Conservation (phyloP, 1,284 basidiomycete genomes). For the Austroboletus olivaceoglutinosus region DNA sequence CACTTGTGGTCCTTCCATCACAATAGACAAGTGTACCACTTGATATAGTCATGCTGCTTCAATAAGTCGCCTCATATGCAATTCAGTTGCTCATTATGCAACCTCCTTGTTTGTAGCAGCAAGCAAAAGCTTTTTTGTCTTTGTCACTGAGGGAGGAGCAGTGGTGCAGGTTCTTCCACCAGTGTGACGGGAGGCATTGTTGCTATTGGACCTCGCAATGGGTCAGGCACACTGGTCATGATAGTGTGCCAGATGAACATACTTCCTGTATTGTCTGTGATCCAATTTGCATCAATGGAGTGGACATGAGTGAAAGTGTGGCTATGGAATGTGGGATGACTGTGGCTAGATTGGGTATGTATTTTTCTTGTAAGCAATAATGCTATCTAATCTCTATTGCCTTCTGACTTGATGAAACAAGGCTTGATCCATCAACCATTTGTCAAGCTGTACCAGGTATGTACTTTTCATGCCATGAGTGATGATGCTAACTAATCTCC, state of each 20-base stretch:
- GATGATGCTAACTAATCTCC: no score
- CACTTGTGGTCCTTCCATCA: constrained; percentile 95
- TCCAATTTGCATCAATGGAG: constrained; percentile 34
- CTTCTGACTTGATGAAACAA: no score
- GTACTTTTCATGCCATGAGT: no score
- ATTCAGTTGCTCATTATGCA: constrained; percentile 86
- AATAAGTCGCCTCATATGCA: constrained; percentile 96
- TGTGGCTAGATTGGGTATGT: no score
- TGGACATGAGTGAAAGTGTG: constrained; percentile 48
- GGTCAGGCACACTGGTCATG: constrained; percentile 15
- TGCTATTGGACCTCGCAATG: neutral
- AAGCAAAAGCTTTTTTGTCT: constrained; percentile 86
- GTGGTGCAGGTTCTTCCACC: constrained; percentile 30
- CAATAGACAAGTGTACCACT: constrained; percentile 85
- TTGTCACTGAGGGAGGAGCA: constrained; percentile 67
- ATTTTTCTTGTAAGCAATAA: no score
- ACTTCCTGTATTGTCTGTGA: constrained; percentile 6
- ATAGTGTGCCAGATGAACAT: constrained; percentile 17
- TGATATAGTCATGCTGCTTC: constrained; percentile 96
- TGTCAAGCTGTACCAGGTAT: no score
- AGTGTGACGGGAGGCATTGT: constrained; percentile 7
- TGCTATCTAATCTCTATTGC: no score
- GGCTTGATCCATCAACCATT: no score
- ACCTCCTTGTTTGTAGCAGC: constrained; percentile 94
- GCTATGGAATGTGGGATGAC: no score